phyloP scores from a whole-genome alignment of 2,329 filamentous ascomycete species.

The Microascus cirrosus region DNA sequence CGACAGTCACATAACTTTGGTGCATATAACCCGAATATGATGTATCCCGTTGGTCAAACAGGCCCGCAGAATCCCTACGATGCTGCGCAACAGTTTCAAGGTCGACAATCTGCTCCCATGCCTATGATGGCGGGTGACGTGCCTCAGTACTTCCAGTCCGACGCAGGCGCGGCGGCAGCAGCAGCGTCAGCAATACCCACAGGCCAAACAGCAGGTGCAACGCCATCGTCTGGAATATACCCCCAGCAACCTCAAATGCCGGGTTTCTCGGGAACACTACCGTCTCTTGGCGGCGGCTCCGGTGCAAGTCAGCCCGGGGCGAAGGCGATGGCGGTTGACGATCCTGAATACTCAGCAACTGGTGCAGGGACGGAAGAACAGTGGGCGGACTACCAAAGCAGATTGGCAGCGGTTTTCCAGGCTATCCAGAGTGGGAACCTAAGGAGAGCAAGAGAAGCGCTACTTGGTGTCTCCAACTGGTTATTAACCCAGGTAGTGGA shows the following conservation, averaged over 20 bases:
- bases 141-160: constrained; percentile 52
- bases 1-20: constrained; percentile 44
- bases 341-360: constrained; percentile 43
- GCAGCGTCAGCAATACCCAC: constrained; percentile 38
- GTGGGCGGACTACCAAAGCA: constrained; percentile 53
- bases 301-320: constrained; percentile 14
- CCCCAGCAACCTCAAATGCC: constrained; percentile 47
- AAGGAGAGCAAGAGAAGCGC: constrained; percentile 37
- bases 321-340: constrained; percentile 36
- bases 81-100: constrained; percentile 64
- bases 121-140: constrained; percentile 60
- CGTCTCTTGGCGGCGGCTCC: constrained; percentile 26
- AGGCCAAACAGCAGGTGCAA: constrained; percentile 30
- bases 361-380: constrained; percentile 52
- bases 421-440: constrained; percentile 47
- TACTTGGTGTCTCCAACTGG: constrained; percentile 43
- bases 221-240: constrained; percentile 47
- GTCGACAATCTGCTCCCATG: constrained; percentile 65
- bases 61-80: constrained; percentile 55
- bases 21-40: constrained; percentile 55
- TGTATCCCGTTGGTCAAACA: constrained; percentile 67
- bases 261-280: constrained; percentile 34
- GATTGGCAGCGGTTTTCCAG: constrained; percentile 58
- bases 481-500: constrained; percentile 42
- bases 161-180: constrained; percentile 30